These are phyloP conservation scores for Neurospora sp. DNA, from an alignment of 2,329 filamentous ascomycete species.

Conservation along the genomic window DNA sequence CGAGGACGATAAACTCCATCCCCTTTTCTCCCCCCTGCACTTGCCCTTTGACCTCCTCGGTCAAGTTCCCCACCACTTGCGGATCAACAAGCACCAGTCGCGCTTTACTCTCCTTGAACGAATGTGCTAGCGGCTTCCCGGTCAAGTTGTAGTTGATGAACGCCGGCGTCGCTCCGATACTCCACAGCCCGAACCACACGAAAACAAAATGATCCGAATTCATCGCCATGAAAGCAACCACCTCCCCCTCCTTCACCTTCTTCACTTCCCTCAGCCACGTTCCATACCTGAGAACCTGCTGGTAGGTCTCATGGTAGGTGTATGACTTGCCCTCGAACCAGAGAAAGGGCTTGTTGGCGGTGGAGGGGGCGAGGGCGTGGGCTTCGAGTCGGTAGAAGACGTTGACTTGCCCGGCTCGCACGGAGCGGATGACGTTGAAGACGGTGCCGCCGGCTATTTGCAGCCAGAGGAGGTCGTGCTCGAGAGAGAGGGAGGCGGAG, in stretches of 20 bases:
- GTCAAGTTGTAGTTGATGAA: conserved; percentile 81
- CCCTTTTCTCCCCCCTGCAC: conserved; percentile 24
- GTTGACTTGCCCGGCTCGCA: conserved; percentile 51
- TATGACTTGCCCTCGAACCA: conserved; percentile 58
- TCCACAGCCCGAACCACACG: conserved; percentile 68
- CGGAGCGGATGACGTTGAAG: conserved; percentile 26
- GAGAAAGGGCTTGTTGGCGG: conserved; percentile 47
- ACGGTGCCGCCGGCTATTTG: conserved; percentile 38
- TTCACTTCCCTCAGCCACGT: conserved; percentile 59
- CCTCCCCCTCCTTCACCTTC: conserved; percentile 57
- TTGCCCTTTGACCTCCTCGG: conserved; percentile 43
- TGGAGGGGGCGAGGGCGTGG: conserved; percentile 40
- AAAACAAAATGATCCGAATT: conserved; percentile 73
- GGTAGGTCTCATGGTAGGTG: conserved; percentile 66
- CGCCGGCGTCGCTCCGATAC: conserved; percentile 70
- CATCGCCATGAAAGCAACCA: conserved; percentile 74
- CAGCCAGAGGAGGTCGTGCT: conserved; percentile 55
- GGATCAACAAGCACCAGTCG: conserved; percentile 60
- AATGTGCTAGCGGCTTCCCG: conserved; percentile 62
- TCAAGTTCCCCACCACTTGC: conserved; percentile 41
- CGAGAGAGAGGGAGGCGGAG: conserved; percentile 59
- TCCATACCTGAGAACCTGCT: conserved; percentile 60
- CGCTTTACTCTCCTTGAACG: conserved; percentile 55
- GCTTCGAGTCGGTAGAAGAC: conserved; percentile 68
- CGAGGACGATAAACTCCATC: conserved; percentile 52